Evolutionary conservation across 2,329 filamentous ascomycete genomes (phyloP).

Genomic region (Sclerotinia borealis): DNA sequence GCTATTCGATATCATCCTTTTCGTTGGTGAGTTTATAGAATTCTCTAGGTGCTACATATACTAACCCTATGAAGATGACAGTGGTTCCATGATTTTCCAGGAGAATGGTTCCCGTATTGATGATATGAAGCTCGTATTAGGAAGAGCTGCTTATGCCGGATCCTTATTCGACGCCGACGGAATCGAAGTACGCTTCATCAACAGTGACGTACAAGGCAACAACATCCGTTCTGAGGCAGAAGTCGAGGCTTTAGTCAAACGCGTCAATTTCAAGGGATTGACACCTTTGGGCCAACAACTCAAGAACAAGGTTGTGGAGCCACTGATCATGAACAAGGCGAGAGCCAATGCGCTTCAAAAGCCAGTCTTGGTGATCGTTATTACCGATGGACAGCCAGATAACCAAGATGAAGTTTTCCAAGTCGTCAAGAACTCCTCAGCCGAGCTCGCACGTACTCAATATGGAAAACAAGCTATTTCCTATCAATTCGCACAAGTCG

Average conservation of each 20-base stretch:
- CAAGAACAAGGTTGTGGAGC: constrained; percentile 56
- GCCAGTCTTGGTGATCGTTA: constrained; percentile 9
- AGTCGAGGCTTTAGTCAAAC: constrained; percentile 50
- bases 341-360: constrained; percentile 3
- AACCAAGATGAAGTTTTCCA: constrained; percentile 10
- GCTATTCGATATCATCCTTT: constrained; percentile 31
- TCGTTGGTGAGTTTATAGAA: constrained; percentile 23
- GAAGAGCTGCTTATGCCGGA: constrained; percentile 56
- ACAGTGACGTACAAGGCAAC: constrained; percentile 48
- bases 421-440: not conserved
- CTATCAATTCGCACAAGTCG: constrained; percentile 10
- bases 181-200: constrained; percentile 65
- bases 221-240: constrained; percentile 51
- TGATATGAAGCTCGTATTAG: constrained; percentile 58
- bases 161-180: constrained; percentile 66
- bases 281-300: constrained; percentile 61
- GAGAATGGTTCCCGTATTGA: constrained; percentile 61
- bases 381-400: constrained; percentile 11
- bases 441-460: not conserved
- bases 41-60: not conserved
- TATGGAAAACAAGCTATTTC: constrained; percentile 11
- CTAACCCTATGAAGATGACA: constrained; percentile 45
- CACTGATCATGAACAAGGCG: constrained; percentile 43
- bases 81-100: constrained; percentile 64
- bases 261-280: constrained; percentile 57